Percentiles rank a stretch among this genome's conserved stretches.
These are phyloP conservation scores for Acer yangbiense DNA, from an alignment of 345 rosid genomes.

Conservation along the genomic window DNA sequence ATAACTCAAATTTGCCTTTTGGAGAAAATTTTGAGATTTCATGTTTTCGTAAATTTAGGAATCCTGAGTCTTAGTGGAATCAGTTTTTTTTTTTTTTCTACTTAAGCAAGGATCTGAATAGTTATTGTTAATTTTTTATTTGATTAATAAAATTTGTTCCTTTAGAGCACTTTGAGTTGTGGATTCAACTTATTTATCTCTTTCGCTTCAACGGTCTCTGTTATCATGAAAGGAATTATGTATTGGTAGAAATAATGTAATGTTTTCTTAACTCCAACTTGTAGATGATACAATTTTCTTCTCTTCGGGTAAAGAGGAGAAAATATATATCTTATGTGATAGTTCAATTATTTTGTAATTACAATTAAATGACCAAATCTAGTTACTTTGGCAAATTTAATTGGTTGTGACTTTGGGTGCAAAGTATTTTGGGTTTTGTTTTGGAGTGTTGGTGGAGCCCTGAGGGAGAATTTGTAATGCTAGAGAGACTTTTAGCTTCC, in stretches of 20 bases:
- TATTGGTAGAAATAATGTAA: not conserved
- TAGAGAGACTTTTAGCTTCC: not conserved
- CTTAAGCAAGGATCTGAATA: too few species aligned
- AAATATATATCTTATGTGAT: too few species aligned
- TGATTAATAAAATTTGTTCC: too few species aligned
- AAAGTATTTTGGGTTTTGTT: not conserved
- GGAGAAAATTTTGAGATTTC: too few species aligned
- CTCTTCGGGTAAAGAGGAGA: not conserved
- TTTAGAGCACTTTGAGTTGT: too few species aligned
- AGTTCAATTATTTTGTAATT: not conserved
- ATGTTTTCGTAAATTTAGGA: too few species aligned
- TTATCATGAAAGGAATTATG: not conserved
- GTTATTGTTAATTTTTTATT: too few species aligned
- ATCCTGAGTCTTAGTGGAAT: too few species aligned
- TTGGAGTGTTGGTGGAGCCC: not conserved
- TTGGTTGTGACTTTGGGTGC: not conserved
- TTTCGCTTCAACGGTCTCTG: too few species aligned
- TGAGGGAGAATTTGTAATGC: not conserved
- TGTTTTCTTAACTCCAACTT: not conserved
- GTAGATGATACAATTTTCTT: not conserved
- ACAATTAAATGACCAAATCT: not conserved
- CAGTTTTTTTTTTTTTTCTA: too few species aligned
- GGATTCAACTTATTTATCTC: too few species aligned
- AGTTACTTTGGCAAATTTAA: not conserved
- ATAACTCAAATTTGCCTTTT: too few species aligned